phyloP scores from a whole-genome alignment of 2,329 filamentous ascomycete species.

The Purpureocillium takamizusanense region DNA sequence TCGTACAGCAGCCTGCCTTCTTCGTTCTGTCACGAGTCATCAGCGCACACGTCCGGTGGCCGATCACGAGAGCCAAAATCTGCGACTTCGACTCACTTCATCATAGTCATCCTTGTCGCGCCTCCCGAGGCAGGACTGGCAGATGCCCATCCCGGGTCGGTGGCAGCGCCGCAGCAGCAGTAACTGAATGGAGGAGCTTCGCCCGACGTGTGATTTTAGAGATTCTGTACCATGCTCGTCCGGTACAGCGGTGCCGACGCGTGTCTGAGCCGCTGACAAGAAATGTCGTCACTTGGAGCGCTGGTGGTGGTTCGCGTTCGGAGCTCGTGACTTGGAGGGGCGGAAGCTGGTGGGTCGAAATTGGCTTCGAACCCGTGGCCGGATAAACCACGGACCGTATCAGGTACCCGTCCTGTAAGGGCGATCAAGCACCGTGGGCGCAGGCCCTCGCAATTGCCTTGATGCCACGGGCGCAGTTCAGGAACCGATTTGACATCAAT shows the following conservation, averaged over 20 bases:
- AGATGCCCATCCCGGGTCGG: slow-evolving; percentile 42
- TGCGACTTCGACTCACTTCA: slow-evolving; percentile 33
- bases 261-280: not conserved
- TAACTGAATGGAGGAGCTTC: not conserved
- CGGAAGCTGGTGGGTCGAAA: not conserved
- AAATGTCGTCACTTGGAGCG: not conserved
- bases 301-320: not conserved
- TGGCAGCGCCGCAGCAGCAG: slow-evolving; percentile 5
- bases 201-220: slow-evolving; percentile 1
- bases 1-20: slow-evolving; percentile 52
- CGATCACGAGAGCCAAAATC: not conserved
- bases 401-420: too few relatives aligned
- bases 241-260: not conserved
- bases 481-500: too few relatives aligned
- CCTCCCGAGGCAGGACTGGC: slow-evolving; percentile 50
- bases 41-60: not conserved
- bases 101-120: slow-evolving; percentile 42
- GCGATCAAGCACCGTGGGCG: too few relatives aligned
- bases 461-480: too few relatives aligned
- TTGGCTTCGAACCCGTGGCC: slow-evolving; percentile 7
- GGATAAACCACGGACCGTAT: slow-evolving; percentile 16
- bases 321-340: not conserved
- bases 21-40: slow-evolving; percentile 35
- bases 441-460: too few relatives aligned
- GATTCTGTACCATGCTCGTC: not conserved